Evolutionary conservation across 2,329 filamentous ascomycete genomes (phyloP).

Genomic region (Fusarium liriodendri): DNA sequence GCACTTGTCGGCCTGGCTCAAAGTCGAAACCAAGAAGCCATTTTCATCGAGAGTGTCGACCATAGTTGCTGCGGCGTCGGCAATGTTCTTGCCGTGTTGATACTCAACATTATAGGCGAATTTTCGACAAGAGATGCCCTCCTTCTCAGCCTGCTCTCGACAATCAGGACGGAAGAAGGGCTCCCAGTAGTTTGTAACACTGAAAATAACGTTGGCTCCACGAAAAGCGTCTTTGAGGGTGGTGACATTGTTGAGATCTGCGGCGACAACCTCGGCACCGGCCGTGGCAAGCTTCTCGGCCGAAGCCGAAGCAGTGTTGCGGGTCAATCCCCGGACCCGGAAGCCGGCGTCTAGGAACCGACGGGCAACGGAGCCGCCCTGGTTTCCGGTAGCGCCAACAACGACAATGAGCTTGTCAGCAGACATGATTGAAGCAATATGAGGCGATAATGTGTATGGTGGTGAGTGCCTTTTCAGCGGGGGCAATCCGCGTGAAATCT

Average conservation of each 20-base stretch:
- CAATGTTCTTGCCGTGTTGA: constrained; percentile 58
- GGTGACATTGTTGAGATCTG: constrained; percentile 55
- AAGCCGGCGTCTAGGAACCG: constrained; percentile 56
- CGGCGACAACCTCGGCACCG: constrained; percentile 58
- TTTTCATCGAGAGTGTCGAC: constrained; percentile 56
- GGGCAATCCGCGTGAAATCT: background rate
- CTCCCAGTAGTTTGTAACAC: constrained; percentile 67
- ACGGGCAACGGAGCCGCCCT: constrained; percentile 64
- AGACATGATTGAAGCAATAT: constrained; percentile 1
- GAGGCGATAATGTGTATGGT: background rate
- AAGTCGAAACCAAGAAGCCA: constrained; percentile 62
- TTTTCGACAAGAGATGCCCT: constrained; percentile 54
- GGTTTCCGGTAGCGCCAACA: constrained; percentile 61
- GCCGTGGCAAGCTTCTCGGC: constrained; percentile 53
- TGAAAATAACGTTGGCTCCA: constrained; percentile 63
- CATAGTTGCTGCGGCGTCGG: constrained; percentile 60
- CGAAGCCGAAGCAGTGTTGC: constrained; percentile 54
- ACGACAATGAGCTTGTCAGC: constrained; percentile 55
- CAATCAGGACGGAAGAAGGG: constrained; percentile 59
- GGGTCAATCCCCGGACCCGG: constrained; percentile 60
- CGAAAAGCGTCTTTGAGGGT: constrained; percentile 55
- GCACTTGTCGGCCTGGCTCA: constrained; percentile 60
- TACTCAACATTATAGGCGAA: constrained; percentile 62
- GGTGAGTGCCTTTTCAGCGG: background rate
- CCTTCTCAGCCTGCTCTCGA: constrained; percentile 50